These are phyloP conservation scores for Phytophthora ohioensis DNA, from an alignment of 352 stramenopile genomes.

Conservation along the genomic window DNA sequence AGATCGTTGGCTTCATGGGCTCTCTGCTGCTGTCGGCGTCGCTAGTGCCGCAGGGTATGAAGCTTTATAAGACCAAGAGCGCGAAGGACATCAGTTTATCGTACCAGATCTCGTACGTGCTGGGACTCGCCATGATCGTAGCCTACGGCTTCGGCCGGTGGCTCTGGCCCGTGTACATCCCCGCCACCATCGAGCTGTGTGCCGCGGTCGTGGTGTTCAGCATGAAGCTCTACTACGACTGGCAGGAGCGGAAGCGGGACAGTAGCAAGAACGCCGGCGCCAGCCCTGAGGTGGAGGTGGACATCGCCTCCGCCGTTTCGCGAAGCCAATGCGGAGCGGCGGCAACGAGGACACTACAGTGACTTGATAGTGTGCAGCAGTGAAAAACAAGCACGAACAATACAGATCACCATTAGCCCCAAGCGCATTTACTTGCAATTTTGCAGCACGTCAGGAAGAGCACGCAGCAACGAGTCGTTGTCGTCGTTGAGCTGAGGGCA, in stretches of 20 bases:
- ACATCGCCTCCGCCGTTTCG: slow-evolving; percentile 24
- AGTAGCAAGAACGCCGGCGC: slow-evolving; percentile 25
- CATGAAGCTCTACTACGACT: slow-evolving; percentile 61
- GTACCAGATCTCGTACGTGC: slow-evolving; percentile 54
- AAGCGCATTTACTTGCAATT: not conserved
- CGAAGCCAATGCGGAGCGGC: slow-evolving; percentile 19
- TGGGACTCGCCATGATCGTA: slow-evolving; percentile 50
- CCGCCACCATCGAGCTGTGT: slow-evolving; percentile 50
- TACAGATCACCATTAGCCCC: slow-evolving; percentile 2
- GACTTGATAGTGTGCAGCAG: not conserved
- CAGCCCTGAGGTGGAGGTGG: slow-evolving; percentile 34
- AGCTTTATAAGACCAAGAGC: slow-evolving; percentile 65
- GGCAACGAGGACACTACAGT: not conserved
- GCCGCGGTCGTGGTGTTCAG: slow-evolving; percentile 45
- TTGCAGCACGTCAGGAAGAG: slow-evolving; percentile 2
- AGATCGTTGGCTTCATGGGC: slow-evolving; percentile 57
- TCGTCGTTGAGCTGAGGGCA: slow-evolving; percentile 2
- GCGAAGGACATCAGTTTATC: slow-evolving; percentile 57
- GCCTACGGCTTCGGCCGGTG: slow-evolving; percentile 56
- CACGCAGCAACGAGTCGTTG: not conserved
- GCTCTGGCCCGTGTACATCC: slow-evolving; percentile 71
- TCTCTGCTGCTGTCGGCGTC: slow-evolving; percentile 53
- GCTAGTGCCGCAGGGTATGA: slow-evolving; percentile 57
- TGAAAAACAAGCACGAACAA: not conserved
- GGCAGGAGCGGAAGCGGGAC: slow-evolving; percentile 23